A percentile compares a stretch with the other conserved stretches of the same genome.
Conservation (phyloP, 495 filamentous ascomycete species). For the Penicillium dipodomyicola region DNA sequence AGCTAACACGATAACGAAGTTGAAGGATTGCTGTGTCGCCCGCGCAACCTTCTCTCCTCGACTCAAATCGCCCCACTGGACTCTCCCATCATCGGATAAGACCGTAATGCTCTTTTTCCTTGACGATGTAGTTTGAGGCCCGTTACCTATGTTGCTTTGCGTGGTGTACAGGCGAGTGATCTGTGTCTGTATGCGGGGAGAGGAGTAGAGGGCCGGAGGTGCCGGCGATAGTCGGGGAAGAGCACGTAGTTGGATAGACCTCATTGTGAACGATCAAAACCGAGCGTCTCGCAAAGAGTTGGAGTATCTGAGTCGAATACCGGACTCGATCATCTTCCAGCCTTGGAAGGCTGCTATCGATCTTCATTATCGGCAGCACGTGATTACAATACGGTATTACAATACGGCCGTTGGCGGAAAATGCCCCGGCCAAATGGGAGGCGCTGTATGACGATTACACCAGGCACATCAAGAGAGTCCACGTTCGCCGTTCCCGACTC, state of each 20-base stretch:
- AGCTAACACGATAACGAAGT: slow-evolving; percentile 71
- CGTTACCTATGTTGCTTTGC: slow-evolving; percentile 42
- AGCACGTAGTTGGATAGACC: slow-evolving; percentile 17
- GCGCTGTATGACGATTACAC: slow-evolving; percentile 9
- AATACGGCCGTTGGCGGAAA: not conserved
- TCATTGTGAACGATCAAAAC: slow-evolving; percentile 17
- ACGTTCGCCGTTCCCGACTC: slow-evolving; percentile 31
- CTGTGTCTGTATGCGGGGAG: slow-evolving; percentile 25
- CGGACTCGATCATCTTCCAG: not conserved
- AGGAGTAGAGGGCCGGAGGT: slow-evolving; percentile 13
- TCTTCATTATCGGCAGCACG: slow-evolving; percentile 11
- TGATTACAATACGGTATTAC: slow-evolving; percentile 22
- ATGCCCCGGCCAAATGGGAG: not conserved
- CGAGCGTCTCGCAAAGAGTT: not conserved
- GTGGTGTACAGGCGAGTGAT: slow-evolving; percentile 52
- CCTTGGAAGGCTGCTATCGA: slow-evolving; percentile 2
- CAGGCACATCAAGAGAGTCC: slow-evolving; percentile 24
- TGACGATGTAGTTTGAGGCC: slow-evolving; percentile 25
- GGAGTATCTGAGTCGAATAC: not conserved
- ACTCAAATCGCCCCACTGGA: slow-evolving; percentile 76
- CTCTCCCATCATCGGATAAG: slow-evolving; percentile 75
- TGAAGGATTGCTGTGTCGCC: slow-evolving; percentile 86
- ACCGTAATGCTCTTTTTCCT: slow-evolving; percentile 68
- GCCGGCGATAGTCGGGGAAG: slow-evolving; percentile 20
- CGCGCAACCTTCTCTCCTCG: slow-evolving; percentile 75